A percentile compares a stretch with the other conserved stretches of the same genome.
phyloP scores from a whole-genome alignment of 805 yeast genomes.

The Ogataea thermomethanolica region DNA sequence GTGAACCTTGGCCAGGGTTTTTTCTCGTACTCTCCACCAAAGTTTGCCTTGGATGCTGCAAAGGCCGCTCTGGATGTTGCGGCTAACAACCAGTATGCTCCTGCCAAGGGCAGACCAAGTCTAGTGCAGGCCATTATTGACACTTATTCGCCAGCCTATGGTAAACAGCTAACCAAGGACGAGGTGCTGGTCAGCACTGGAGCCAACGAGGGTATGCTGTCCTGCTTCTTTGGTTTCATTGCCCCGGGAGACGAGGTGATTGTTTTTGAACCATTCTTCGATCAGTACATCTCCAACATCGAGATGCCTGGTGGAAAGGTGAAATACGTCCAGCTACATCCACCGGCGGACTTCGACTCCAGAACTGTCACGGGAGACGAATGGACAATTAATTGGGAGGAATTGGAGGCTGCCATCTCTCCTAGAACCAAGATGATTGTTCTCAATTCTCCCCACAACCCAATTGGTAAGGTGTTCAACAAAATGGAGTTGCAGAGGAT shows the following conservation, averaged over 20 bases:
- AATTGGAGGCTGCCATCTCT: conserved; percentile 67
- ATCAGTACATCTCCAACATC: conserved; percentile 92
- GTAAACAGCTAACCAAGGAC: conserved; percentile 48
- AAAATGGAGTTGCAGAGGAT: conserved; percentile 68
- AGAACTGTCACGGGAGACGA: conserved; percentile 74
- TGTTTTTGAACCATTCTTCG: conserved; percentile 96
- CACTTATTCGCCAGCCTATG: conserved; percentile 67
- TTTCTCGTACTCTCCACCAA: conserved; percentile 93
- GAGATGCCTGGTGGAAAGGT: conserved; percentile 92
- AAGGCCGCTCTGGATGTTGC: conserved; percentile 69
- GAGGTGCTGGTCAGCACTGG: conserved; percentile 89
- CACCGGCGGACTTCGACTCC: conserved; percentile 66
- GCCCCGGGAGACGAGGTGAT: conserved; percentile 91
- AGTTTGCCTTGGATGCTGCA: conserved; percentile 85
- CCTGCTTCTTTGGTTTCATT: conserved; percentile 80
- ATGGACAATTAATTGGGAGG: conserved; percentile 82
- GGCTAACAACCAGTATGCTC: conserved; percentile 87
- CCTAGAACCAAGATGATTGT: conserved; percentile 81
- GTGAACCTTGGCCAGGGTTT: conserved; percentile 96
- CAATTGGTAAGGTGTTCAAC: conserved; percentile 87
- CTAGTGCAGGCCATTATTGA: conserved; percentile 66
- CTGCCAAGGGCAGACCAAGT: conserved; percentile 80
- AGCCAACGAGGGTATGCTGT: conserved; percentile 92
- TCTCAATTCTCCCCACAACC: conserved; percentile 93
- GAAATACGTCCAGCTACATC: conserved; percentile 79